Percentiles rank a stretch among this genome's conserved stretches.
phyloP scores from a whole-genome alignment of 345 rosid genomes.

The Citrus sinensis region DVS_A1.0 CM039162.1:5655501-5656000 shows the following conservation, averaged over 20 bases:
- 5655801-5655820: constrained; percentile 2
- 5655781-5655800: background rate
- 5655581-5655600: constrained; percentile 1
- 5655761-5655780: background rate
- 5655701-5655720: background rate
- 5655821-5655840: background rate
- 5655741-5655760: background rate
- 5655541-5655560: background rate
- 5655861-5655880: background rate
- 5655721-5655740: constrained; percentile 5
- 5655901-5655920: background rate
- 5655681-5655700: constrained; percentile 22
- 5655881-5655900: background rate
- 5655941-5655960: too few relatives aligned
- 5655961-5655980: too few relatives aligned
- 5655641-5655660: constrained; percentile 11
- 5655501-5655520: background rate
- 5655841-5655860: background rate
- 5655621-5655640: constrained; percentile 11
- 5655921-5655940: background rate
- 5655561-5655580: background rate
- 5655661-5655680: background rate
- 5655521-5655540: background rate
- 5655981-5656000: too few relatives aligned
- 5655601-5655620: background rate